Evolutionary conservation across 805 yeast genomes (phyloP).

Genomic region (Spathaspora gorwiae): DNA sequence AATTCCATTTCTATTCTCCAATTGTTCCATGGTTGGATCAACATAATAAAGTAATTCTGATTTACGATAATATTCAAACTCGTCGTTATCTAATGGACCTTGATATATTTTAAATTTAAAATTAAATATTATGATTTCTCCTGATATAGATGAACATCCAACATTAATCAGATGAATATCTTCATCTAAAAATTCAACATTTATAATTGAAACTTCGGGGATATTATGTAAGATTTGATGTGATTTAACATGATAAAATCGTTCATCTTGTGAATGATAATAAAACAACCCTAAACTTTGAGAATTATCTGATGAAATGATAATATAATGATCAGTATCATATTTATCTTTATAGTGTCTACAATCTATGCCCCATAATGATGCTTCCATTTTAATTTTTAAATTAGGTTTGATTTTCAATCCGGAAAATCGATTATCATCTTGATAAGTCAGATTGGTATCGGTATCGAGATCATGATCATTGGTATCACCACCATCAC

Average conservation of each 20-base stretch:
- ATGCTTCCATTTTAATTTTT: constrained; percentile 32
- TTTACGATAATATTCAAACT: constrained; percentile 8
- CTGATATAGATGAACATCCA: constrained; percentile 42
- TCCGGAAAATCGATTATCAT: constrained; percentile 13
- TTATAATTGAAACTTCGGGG: constrained; percentile 39
- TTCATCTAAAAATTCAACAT: constrained; percentile 8
- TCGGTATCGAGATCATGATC: constrained; percentile 6
- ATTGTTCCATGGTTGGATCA: constrained; percentile 23
- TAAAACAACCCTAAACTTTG: constrained; percentile 41
- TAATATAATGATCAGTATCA: constrained; percentile 22
- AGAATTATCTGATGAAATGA: constrained; percentile 54
- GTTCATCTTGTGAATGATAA: constrained; percentile 19
- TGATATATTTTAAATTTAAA: constrained; percentile 21
- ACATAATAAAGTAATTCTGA: constrained; percentile 17
- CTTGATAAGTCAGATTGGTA: not conserved
- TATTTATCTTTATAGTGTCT: constrained; percentile 11
- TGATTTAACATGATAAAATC: constrained; percentile 30
- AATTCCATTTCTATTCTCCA: constrained; percentile 13
- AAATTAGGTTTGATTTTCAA: constrained; percentile 20
- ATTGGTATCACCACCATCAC: constrained; percentile 1
- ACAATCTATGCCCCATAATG: constrained; percentile 64
- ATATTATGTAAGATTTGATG: constrained; percentile 51
- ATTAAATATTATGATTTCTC: constrained; percentile 39
- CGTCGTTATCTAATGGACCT: constrained; percentile 23
- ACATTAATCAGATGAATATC: constrained; percentile 22